Conservation (phyloP, 169 alveolate species). For the Eimeria acervulina region DNA sequence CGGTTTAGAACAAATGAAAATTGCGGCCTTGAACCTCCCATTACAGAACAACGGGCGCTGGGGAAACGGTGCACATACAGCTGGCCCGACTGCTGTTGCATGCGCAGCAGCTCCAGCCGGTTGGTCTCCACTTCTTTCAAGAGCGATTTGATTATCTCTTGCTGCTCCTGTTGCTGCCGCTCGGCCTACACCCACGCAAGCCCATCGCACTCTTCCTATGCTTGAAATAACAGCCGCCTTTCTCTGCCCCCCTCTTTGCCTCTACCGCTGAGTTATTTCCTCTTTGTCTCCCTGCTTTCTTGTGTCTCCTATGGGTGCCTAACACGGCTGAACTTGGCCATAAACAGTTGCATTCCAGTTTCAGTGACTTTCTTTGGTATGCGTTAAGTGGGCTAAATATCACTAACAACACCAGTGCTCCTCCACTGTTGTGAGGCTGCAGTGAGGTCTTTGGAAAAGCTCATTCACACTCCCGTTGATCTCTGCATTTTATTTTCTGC, state of each 20-base stretch:
- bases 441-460: not conserved
- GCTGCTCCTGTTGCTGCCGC: conserved; percentile 55
- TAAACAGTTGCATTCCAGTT: not conserved
- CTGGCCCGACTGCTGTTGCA: conserved; percentile 56
- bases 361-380: not conserved
- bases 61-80: conserved; percentile 5
- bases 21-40: conserved; percentile 1
- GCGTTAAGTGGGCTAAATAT: not conserved
- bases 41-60: conserved; percentile 5
- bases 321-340: not conserved
- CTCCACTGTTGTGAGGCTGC: not conserved
- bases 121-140: conserved; percentile 40
- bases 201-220: not conserved
- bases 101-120: conserved; percentile 65
- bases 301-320: not conserved
- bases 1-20: not conserved
- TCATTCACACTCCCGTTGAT: not conserved
- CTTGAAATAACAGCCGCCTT: not conserved
- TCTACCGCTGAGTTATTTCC: not conserved
- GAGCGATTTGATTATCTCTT: conserved; percentile 23
- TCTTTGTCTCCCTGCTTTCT: not conserved
- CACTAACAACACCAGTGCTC: not conserved
- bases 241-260: not conserved
- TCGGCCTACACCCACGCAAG: conserved; percentile 15
- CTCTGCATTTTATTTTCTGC: not conserved